Conservation (phyloP, 192 early-diverging fungal species). For the Podochytrium sp. region DNA sequence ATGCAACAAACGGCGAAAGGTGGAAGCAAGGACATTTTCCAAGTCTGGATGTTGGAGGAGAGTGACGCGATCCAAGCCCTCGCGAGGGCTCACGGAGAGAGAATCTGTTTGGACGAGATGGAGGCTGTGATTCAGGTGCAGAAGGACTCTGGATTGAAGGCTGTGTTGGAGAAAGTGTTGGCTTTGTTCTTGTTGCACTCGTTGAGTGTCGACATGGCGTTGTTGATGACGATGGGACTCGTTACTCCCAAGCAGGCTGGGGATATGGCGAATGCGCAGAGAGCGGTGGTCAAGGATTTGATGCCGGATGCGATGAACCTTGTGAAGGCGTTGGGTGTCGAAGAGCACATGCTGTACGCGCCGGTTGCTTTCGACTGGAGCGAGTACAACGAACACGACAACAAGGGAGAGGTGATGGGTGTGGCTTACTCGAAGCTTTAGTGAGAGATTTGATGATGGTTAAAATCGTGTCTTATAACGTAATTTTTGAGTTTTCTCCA, state of each 20-base stretch:
- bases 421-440: neutral
- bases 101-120: conserved; percentile 66
- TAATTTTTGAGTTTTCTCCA: no score
- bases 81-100: conserved; percentile 69
- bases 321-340: conserved; percentile 63
- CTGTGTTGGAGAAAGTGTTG: conserved; percentile 9
- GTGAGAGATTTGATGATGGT: no score
- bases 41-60: conserved; percentile 79
- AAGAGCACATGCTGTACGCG: conserved; percentile 63
- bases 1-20: conserved; percentile 54
- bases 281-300: conserved; percentile 54
- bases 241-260: conserved; percentile 54
- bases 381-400: conserved; percentile 66
- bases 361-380: conserved; percentile 76
- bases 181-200: conserved; percentile 24
- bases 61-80: conserved; percentile 71
- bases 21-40: conserved; percentile 53
- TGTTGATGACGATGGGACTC: conserved; percentile 55
- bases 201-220: conserved; percentile 55
- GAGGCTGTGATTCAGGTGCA: conserved; percentile 40
- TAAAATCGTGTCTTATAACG: no score
- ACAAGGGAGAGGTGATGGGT: conserved; percentile 55
- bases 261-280: conserved; percentile 47
- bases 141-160: conserved; percentile 33
- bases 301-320: conserved; percentile 55